phyloP scores from a whole-genome alignment of 2,329 filamentous ascomycete species.

The Sporothrix dimorphospora region DNA sequence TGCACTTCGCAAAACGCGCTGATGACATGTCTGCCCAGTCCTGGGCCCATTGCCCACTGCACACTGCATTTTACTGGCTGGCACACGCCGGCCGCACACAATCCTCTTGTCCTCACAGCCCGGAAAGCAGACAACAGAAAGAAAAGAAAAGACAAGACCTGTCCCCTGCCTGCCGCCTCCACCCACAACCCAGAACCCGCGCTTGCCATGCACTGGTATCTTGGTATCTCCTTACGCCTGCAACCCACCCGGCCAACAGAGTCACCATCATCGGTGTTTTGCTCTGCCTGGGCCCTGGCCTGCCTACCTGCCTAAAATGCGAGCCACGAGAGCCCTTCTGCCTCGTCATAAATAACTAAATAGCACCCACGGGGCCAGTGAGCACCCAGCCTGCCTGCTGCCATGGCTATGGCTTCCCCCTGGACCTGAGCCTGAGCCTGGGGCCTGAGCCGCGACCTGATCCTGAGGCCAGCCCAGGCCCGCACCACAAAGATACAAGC shows the following conservation, averaged over 20 bases:
- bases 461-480: conserved; percentile 19
- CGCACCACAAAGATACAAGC: neutral
- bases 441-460: conserved; percentile 10
- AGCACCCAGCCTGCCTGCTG: neutral
- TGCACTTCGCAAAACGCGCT: neutral
- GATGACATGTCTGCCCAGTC: conserved; percentile 9
- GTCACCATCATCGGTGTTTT: neutral
- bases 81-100: neutral
- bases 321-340: conserved; percentile 16
- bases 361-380: neutral
- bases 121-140: neutral
- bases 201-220: neutral
- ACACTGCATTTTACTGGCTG: neutral
- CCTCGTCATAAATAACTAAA: conserved; percentile 24
- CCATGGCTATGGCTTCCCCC: neutral
- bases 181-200: neutral
- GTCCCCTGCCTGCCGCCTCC: neutral
- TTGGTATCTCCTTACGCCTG: neutral
- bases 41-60: neutral
- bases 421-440: neutral
- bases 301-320: conserved; percentile 12
- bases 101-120: neutral
- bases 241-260: neutral
- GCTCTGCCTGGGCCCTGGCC: neutral
- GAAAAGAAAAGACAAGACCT: neutral